These are phyloP conservation scores for Rhynchosporium graminicola DNA, from an alignment of 2,329 filamentous ascomycete genomes.

Conservation along the genomic window DNA sequence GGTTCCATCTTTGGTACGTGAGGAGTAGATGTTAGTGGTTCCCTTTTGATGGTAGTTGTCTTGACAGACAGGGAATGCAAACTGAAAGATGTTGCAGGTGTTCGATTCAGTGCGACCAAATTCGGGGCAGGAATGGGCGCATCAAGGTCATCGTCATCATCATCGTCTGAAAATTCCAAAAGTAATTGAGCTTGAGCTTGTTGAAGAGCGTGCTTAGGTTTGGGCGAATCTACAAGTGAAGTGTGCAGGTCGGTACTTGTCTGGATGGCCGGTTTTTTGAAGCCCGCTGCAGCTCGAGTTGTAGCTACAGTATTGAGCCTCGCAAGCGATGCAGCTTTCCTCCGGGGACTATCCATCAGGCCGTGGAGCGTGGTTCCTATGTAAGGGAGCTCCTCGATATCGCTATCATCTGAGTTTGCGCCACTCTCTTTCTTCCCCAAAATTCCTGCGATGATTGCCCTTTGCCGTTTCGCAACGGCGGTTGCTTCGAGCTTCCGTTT, in stretches of 20 bases:
- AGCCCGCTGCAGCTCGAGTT: constrained; percentile 41
- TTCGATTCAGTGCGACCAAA: constrained; percentile 12
- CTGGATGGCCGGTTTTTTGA: constrained; percentile 29
- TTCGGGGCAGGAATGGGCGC: constrained; percentile 33
- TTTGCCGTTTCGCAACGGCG: constrained; percentile 43
- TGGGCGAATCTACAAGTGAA: constrained; percentile 19
- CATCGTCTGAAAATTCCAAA: constrained; percentile 30
- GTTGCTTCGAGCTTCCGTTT: constrained; percentile 41
- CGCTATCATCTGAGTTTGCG: constrained; percentile 37
- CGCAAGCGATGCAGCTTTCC: constrained; percentile 37
- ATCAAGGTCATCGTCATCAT: constrained; percentile 39
- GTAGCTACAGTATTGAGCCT: constrained; percentile 29
- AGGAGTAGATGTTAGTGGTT: background rate
- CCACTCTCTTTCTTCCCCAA: constrained; percentile 30
- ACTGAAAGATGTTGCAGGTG: background rate
- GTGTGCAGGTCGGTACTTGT: constrained; percentile 18
- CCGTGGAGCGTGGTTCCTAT: constrained; percentile 45
- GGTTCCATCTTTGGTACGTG: background rate
- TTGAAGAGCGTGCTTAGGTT: constrained; percentile 14
- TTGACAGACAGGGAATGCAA: background rate
- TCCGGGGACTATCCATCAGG: constrained; percentile 47
- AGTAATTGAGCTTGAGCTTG: constrained; percentile 10
- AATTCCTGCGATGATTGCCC: constrained; percentile 35
- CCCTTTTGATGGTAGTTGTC: constrained; percentile 1
- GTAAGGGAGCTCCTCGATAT: constrained; percentile 40